phyloP scores from a whole-genome alignment of 352 stramenopile species.

The Peronospora destructor region DNA sequence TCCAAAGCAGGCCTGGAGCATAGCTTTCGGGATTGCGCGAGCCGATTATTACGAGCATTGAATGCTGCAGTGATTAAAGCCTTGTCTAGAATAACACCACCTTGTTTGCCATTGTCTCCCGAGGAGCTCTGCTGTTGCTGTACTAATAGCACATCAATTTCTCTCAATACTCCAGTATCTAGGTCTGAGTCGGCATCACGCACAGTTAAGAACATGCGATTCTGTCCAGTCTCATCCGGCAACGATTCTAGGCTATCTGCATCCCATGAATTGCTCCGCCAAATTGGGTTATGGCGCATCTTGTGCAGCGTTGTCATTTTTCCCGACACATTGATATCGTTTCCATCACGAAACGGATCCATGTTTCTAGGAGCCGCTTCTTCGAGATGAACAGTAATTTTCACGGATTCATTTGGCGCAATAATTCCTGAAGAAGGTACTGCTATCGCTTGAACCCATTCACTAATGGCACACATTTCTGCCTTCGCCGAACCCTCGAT shows the following conservation, averaged over 20 bases:
- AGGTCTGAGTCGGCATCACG: constrained; percentile 56
- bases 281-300: constrained; percentile 72
- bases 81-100: constrained; percentile 28
- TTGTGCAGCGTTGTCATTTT: constrained; percentile 53
- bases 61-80: constrained; percentile 55
- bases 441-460: constrained; percentile 68
- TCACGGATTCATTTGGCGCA: constrained; percentile 59
- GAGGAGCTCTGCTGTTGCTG: constrained; percentile 48
- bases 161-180: constrained; percentile 44
- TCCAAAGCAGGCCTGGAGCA: constrained; percentile 30
- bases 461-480: constrained; percentile 70
- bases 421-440: constrained; percentile 68
- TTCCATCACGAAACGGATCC: constrained; percentile 25
- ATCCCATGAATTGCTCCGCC: constrained; percentile 81
- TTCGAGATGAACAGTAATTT: constrained; percentile 75
- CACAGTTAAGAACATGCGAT: constrained; percentile 72
- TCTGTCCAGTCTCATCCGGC: constrained; percentile 39
- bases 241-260: constrained; percentile 38
- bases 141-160: constrained; percentile 65
- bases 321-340: constrained; percentile 22
- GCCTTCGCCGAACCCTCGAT: constrained; percentile 45
- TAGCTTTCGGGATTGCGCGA: constrained; percentile 42
- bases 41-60: constrained; percentile 49
- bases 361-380: constrained; percentile 34
- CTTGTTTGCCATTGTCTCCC: constrained; percentile 31